phyloP scores from a whole-genome alignment of 2,329 filamentous ascomycete genomes.

The Fusarium lyarnte region DNA sequence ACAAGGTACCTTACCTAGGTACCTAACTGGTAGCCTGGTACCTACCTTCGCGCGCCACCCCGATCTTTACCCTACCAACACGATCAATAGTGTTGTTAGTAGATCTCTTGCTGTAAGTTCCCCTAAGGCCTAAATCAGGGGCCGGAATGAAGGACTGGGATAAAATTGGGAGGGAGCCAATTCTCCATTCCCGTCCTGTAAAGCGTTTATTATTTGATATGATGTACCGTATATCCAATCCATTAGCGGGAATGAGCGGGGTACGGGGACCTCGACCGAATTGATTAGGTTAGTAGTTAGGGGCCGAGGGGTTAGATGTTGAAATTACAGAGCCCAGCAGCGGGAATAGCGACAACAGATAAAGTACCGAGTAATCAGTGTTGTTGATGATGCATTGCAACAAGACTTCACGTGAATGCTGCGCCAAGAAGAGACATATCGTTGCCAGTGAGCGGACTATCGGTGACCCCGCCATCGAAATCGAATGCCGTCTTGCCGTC shows the following conservation, averaged over 20 bases:
- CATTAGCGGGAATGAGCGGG: slow-evolving; percentile 7
- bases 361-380: neutral
- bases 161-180: slow-evolving; percentile 37
- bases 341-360: neutral
- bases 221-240: neutral
- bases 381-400: neutral
- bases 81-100: neutral
- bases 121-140: slow-evolving; percentile 6
- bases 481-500: neutral
- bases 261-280: neutral
- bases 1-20: no score
- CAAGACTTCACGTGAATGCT: slow-evolving; percentile 13
- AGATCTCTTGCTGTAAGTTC: slow-evolving; percentile 5
- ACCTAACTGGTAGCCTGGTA: no score
- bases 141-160: slow-evolving; percentile 12
- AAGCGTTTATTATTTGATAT: slow-evolving; percentile 3
- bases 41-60: neutral
- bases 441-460: neutral
- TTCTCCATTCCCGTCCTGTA: neutral
- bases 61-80: slow-evolving; percentile 4
- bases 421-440: neutral
- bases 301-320: slow-evolving; percentile 2
- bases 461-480: neutral
- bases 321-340: slow-evolving; percentile 2
- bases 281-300: neutral